Base-by-base conservation (phyloP, 352 stramenopile genomes). In the Thalassiosira delicatula region DNA sequence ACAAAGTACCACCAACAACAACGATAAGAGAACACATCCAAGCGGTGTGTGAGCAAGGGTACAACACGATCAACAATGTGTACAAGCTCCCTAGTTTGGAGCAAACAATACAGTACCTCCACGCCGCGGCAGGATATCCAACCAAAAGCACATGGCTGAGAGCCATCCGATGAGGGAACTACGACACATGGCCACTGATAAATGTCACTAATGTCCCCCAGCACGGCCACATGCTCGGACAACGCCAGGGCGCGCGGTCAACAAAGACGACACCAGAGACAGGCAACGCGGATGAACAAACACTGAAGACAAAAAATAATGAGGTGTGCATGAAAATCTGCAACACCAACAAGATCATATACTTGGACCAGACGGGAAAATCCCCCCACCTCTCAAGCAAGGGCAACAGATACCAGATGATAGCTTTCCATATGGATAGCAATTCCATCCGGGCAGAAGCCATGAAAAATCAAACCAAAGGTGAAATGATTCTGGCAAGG, bases 401-500 rank as follows among this genome's bases (percentile, higher is more conserved):
- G 12, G 80, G 80, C 27, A 76, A 84, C 44, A 11, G 71, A 21
- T 83, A 89, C 32, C 29, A 85, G 0, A 53, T 86, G 2, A 46
- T 89, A 21, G 19, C 84, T 0, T 87, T 85, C 49, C 63, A 76
- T 35, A 72, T 80, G 14, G 79, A 89, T 61, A 74, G 42, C 35
- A 89, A 85, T 61, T 29, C 25, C 44, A 85, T 87, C 30, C 35
- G 49, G 3, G 44, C 40, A 7, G 33, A 70, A 19, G 73, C 79
- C 40, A 71, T 87, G 0, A 53, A 27, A 37, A 79, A 51, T 30
- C 57, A 63, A 1, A 29, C 37, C 46, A 29, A 23, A 12, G 0
- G 21, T 3, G 27, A 29, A 17, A 70, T 85, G 21, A 19, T 46
- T 14, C 37, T 46, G 7, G 37, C 37, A 14, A 7, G 37, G 7